These are phyloP conservation scores for Basipetospora chlamydospora DNA, from an alignment of 2,329 filamentous ascomycete genomes.

Conservation along the genomic window DNA sequence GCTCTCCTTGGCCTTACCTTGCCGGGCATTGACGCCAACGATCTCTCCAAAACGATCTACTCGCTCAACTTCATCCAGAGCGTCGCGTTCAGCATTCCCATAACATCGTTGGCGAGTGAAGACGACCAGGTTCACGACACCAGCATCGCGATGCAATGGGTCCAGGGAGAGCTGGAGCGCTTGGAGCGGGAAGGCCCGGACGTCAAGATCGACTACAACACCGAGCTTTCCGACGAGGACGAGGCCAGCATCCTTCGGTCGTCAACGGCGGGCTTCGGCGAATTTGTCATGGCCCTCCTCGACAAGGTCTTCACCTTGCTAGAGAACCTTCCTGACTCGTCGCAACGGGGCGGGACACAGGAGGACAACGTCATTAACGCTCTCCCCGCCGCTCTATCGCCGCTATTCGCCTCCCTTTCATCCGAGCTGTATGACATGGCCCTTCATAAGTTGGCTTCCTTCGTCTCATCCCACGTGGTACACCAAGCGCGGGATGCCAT, in stretches of 20 bases:
- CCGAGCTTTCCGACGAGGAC: conserved; percentile 69
- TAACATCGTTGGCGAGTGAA: conserved; percentile 54
- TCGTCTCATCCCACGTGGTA: conserved; percentile 86
- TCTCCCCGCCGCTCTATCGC: conserved; percentile 78
- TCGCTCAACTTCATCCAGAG: conserved; percentile 91
- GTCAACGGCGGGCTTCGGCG: conserved; percentile 83
- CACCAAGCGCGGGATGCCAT: conserved; percentile 95
- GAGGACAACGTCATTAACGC: conserved; percentile 97
- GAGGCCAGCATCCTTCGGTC: conserved; percentile 82
- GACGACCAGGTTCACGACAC: conserved; percentile 56
- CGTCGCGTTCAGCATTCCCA: conserved; percentile 90
- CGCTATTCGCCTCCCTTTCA: conserved; percentile 78
- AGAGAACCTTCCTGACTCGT: conserved; percentile 86
- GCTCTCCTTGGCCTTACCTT: conserved; percentile 83
- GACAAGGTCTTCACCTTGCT: conserved; percentile 90
- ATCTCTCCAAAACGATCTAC: conserved; percentile 90
- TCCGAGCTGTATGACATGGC: conserved; percentile 88
- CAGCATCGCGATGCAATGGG: conserved; percentile 76
- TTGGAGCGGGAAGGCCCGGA: conserved; percentile 81
- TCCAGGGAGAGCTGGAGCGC: conserved; percentile 83
- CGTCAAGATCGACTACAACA: conserved; percentile 71
- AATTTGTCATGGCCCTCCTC: conserved; percentile 81
- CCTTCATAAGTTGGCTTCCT: conserved; percentile 80
- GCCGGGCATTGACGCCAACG: conserved; percentile 94
- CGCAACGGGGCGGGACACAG: conserved; percentile 75